phyloP scores from a whole-genome alignment of 192 early-diverging fungal genomes.

The Backusella tuberculispora region DNA sequence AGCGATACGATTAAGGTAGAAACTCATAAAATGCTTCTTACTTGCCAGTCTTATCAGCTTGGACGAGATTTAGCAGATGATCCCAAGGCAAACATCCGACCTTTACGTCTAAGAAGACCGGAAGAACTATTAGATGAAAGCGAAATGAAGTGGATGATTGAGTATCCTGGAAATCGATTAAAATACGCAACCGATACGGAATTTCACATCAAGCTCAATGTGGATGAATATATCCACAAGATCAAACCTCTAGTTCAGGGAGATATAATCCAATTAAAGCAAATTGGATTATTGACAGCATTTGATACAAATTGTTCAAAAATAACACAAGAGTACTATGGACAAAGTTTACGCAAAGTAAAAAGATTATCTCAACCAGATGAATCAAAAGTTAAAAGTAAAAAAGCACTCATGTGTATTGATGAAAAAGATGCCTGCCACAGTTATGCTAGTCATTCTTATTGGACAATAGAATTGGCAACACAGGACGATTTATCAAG shows the following conservation, averaged over 20 bases:
- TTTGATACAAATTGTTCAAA: not conserved
- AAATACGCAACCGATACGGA: not conserved
- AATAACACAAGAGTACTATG: slow-evolving; percentile 9
- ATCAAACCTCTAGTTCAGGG: slow-evolving; percentile 25
- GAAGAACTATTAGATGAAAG: too few relatives aligned
- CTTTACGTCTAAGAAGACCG: slow-evolving; percentile 46
- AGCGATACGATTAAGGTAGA: not conserved
- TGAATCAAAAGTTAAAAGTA: not conserved
- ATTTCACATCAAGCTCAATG: slow-evolving; percentile 20
- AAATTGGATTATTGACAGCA: not conserved
- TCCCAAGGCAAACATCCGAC: slow-evolving; percentile 33
- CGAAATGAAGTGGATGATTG: slow-evolving; percentile 19
- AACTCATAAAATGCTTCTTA: not conserved
- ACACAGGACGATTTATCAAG: not conserved
- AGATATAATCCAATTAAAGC: slow-evolving; percentile 26
- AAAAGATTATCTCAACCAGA: not conserved
- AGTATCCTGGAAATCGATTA: slow-evolving; percentile 16
- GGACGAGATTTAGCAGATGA: slow-evolving; percentile 8
- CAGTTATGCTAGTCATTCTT: not conserved
- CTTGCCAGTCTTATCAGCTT: slow-evolving; percentile 22
- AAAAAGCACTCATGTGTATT: not conserved
- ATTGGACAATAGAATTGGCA: not conserved
- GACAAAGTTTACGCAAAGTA: not conserved
- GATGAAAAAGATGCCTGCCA: not conserved
- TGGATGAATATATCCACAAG: slow-evolving; percentile 21